phyloP scores from a whole-genome alignment of 2,329 filamentous ascomycete genomes.

The Aspergillus sp. region DNA sequence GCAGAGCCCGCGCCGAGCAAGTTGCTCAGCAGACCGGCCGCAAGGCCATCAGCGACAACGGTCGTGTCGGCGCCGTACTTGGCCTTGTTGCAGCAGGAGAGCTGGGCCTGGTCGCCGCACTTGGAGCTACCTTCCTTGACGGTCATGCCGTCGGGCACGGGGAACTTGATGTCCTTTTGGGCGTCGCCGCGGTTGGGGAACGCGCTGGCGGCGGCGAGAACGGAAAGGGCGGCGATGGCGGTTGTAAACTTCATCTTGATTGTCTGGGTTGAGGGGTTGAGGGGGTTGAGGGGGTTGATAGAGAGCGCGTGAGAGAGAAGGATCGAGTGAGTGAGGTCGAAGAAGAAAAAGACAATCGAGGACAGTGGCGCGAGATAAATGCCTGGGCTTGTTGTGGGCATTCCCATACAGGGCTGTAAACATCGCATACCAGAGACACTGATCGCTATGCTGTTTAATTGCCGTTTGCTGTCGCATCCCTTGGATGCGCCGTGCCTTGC shows the following conservation, averaged over 20 bases:
- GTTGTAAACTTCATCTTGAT: slow-evolving; percentile 40
- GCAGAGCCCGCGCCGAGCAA: slow-evolving; percentile 38
- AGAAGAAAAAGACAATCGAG: not conserved
- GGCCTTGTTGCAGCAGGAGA: slow-evolving; percentile 45
- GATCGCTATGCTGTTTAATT: not conserved
- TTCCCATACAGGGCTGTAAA: not conserved
- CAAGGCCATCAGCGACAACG: slow-evolving; percentile 34
- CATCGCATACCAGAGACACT: not conserved
- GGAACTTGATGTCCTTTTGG: slow-evolving; percentile 20
- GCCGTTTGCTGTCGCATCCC: not conserved
- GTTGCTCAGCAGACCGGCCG: slow-evolving; percentile 37
- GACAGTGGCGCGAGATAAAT: not conserved
- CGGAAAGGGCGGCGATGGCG: slow-evolving; percentile 33
- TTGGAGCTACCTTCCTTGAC: slow-evolving; percentile 38
- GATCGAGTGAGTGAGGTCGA: not conserved
- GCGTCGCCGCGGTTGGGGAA: slow-evolving; percentile 30
- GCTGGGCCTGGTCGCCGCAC: slow-evolving; percentile 41
- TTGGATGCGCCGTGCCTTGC: not conserved
- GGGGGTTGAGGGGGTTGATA: not conserved
- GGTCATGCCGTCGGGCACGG: slow-evolving; percentile 35
- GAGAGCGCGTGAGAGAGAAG: not conserved
- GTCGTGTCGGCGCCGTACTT: slow-evolving; percentile 38
- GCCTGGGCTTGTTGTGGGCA: not conserved
- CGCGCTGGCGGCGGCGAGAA: slow-evolving; percentile 31
- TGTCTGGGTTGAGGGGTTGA: no score